phyloP scores from a whole-genome alignment of 2,329 filamentous ascomycete species.

The Lachnellula willkommii region DNA sequence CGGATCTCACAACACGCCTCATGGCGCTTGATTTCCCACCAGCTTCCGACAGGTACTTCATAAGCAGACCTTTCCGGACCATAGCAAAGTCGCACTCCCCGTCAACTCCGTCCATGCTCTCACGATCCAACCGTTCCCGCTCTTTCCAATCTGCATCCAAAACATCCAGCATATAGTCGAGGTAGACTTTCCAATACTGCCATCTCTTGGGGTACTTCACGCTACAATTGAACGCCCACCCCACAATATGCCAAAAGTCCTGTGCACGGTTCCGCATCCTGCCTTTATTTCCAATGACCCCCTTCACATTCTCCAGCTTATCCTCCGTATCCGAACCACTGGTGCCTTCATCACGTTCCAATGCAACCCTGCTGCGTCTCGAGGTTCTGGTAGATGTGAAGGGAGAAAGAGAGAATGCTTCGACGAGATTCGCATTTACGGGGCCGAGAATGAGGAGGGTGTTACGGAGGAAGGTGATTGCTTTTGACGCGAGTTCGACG shows the following conservation, averaged over 20 bases:
- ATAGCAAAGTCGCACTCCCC: constrained; percentile 27
- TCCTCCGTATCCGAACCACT: constrained; percentile 39
- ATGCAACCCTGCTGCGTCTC: constrained; percentile 25
- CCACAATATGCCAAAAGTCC: constrained; percentile 84
- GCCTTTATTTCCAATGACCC: constrained; percentile 56
- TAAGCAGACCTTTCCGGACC: constrained; percentile 53
- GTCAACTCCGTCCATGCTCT: constrained; percentile 32
- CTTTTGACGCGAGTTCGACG: constrained; percentile 57
- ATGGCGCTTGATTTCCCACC: constrained; percentile 38
- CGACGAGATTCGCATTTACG: constrained; percentile 60
- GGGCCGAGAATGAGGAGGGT: constrained; percentile 62
- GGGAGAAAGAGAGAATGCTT: constrained; percentile 64
- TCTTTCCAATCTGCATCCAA: constrained; percentile 66
- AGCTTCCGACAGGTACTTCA: constrained; percentile 41
- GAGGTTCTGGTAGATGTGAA: constrained; percentile 19
- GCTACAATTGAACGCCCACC: constrained; percentile 93
- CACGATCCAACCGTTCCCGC: constrained; percentile 45
- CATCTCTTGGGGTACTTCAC: constrained; percentile 67
- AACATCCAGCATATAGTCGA: constrained; percentile 73
- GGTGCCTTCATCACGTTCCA: constrained; percentile 33
- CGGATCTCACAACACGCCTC: constrained; percentile 55
- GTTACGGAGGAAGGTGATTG: constrained; percentile 65
- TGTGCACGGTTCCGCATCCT: constrained; percentile 71
- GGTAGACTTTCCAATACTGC: constrained; percentile 75
- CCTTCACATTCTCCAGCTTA: constrained; percentile 47